phyloP scores from a whole-genome alignment of 2,329 filamentous ascomycete genomes.

The Cladophialophora psammophila region DNA sequence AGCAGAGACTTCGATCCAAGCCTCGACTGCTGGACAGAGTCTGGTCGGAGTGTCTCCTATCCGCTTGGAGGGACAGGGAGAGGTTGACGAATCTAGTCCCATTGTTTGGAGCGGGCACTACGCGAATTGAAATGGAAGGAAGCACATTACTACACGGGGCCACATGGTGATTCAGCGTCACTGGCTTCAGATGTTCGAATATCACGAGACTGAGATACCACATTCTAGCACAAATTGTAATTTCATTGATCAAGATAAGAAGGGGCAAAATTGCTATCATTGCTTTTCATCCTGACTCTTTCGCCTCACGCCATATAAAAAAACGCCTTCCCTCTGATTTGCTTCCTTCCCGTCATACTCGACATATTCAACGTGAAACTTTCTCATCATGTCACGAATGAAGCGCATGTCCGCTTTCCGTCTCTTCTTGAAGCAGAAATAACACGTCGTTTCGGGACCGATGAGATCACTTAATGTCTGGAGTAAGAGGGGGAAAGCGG shows the following conservation, averaged over 20 bases:
- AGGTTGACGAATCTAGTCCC: conserved; percentile 23
- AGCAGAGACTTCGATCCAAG: neutral
- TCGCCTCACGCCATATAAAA: conserved; percentile 57
- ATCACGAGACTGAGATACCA: conserved; percentile 30
- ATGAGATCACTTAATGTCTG: conserved; percentile 78
- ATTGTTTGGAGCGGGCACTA: conserved; percentile 17
- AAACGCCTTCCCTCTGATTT: conserved; percentile 64
- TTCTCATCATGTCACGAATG: conserved; percentile 72
- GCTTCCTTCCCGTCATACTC: conserved; percentile 63
- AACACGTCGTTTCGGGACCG: conserved; percentile 69
- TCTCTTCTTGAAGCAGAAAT: conserved; percentile 95
- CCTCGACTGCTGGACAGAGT: neutral
- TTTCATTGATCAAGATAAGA: neutral
- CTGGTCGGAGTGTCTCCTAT: conserved; percentile 29
- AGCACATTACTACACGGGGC: neutral
- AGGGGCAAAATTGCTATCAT: neutral
- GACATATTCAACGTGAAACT: conserved; percentile 69
- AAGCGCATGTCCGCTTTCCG: conserved; percentile 81
- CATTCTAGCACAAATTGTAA: conserved; percentile 5
- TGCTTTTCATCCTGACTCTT: conserved; percentile 19
- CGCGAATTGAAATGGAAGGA: neutral
- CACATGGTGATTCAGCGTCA: neutral
- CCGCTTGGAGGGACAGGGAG: conserved; percentile 32
- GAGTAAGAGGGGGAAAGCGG: conserved; percentile 87
- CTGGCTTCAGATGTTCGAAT: conserved; percentile 17